phyloP scores from a whole-genome alignment of 73 alveolate genomes.

The Tetrahymena elliotti region DNA sequence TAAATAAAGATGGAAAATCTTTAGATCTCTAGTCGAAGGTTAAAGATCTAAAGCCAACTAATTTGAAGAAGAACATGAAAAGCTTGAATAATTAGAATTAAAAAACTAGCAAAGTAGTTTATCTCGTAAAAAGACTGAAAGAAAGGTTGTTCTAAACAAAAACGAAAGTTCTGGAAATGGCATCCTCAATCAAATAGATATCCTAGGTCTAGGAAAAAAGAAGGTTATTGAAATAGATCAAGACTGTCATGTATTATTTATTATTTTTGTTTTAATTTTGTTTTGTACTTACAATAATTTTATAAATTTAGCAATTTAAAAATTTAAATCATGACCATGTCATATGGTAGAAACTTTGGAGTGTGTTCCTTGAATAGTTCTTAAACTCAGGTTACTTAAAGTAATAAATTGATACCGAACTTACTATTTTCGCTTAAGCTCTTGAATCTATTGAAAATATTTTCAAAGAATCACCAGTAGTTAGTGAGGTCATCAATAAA shows the following conservation, averaged over 20 bases:
- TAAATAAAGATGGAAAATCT: background rate
- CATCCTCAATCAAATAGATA: background rate
- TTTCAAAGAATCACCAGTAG: constrained; percentile 18
- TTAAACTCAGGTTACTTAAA: constrained; percentile 14
- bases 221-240: background rate
- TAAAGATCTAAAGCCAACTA: background rate
- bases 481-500: constrained; percentile 20
- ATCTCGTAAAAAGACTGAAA: background rate
- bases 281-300: background rate
- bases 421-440: constrained; percentile 29
- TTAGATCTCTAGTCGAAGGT: background rate
- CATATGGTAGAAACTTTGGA: constrained; percentile 18
- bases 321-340: background rate
- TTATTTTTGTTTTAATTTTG: background rate
- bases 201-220: background rate
- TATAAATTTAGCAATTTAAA: background rate
- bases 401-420: constrained; percentile 21
- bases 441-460: constrained; percentile 26
- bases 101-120: background rate
- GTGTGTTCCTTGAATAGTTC: constrained; percentile 8
- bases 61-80: background rate
- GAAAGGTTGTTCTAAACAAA: background rate
- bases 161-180: background rate
- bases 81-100: background rate
- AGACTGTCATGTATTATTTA: background rate